Percentiles rank a stretch among this genome's conserved stretches.
Conservation (phyloP, 2,329 filamentous ascomycete genomes). For the Paecilomyces fulvus region DNA sequence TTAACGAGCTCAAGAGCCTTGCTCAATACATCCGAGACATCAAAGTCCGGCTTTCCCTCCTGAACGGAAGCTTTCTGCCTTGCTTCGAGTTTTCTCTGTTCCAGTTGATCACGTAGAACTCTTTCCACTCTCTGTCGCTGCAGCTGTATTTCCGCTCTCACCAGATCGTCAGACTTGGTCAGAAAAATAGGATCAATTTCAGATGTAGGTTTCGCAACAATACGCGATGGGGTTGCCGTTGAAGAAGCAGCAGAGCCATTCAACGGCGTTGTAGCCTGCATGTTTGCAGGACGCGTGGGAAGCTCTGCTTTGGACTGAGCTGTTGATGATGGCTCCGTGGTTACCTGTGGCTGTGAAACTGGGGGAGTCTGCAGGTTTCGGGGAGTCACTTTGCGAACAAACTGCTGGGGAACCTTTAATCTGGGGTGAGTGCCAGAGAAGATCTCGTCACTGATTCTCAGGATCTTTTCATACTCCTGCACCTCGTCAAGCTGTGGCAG, state of each 20-base stretch:
- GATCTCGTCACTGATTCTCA: constrained; percentile 72
- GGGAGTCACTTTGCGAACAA: constrained; percentile 34
- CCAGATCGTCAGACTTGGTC: constrained; percentile 75
- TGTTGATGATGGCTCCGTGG: constrained; percentile 11
- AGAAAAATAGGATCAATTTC: constrained; percentile 76
- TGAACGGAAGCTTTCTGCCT: constrained; percentile 43
- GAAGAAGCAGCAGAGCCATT: constrained; percentile 14
- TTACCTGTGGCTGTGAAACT: constrained; percentile 19
- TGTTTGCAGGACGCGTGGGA: constrained; percentile 11
- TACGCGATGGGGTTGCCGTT: constrained; percentile 21
- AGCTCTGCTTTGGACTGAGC: constrained; percentile 13
- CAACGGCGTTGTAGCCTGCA: constrained; percentile 10
- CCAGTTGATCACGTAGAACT: constrained; percentile 65
- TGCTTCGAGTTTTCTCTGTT: constrained; percentile 48
- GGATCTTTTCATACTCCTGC: constrained; percentile 68
- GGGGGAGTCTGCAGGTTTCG: constrained; percentile 26
- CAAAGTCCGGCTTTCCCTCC: constrained; percentile 55
- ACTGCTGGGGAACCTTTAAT: constrained; percentile 50
- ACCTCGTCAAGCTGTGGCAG: constrained; percentile 46
- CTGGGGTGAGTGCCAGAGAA: constrained; percentile 61
- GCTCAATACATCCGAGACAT: constrained; percentile 63
- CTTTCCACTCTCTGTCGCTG: constrained; percentile 77
- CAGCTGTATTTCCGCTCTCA: constrained; percentile 71
- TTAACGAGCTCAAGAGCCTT: constrained; percentile 64
- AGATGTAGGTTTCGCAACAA: constrained; percentile 45